Evolutionary conservation across 768 basidiomycete species (phyloP).

Genomic region (Gymnopilus junonius): DNA sequence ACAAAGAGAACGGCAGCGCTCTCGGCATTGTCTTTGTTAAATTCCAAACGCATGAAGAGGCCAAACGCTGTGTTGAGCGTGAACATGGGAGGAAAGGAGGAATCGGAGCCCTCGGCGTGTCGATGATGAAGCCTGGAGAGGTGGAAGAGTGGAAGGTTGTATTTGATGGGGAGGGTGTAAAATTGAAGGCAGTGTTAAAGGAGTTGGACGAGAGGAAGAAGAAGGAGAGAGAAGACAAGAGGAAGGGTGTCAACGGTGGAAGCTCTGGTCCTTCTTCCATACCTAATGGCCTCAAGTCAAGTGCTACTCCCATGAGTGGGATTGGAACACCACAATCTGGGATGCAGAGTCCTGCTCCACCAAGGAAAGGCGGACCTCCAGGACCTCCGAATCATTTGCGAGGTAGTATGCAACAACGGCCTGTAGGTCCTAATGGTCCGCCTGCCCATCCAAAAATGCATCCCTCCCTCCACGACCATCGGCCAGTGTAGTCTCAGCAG

Average conservation of each 20-base stretch:
- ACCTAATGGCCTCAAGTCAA: background rate
- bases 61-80: conserved; percentile 63
- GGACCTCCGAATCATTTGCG: background rate
- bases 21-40: conserved; percentile 83
- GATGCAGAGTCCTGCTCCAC: conserved; percentile 17
- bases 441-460: background rate
- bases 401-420: background rate
- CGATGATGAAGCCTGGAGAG: conserved; percentile 37
- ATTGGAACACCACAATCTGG: conserved; percentile 19
- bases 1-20: conserved; percentile 78
- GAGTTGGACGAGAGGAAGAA: conserved; percentile 63
- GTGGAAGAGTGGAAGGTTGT: conserved; percentile 73
- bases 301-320: conserved; percentile 14
- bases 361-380: conserved; percentile 1
- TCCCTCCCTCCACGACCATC: background rate
- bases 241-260: conserved; percentile 20
- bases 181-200: conserved; percentile 65
- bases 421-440: background rate
- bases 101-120: conserved; percentile 42
- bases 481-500: background rate
- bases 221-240: conserved; percentile 51
- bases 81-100: conserved; percentile 68
- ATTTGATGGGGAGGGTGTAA: conserved; percentile 76
- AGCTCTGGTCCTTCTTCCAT: background rate
- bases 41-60: conserved; percentile 68